These are phyloP conservation scores for Suillus paluster DNA, from an alignment of 768 basidiomycete species.

Conservation along the genomic window DNA sequence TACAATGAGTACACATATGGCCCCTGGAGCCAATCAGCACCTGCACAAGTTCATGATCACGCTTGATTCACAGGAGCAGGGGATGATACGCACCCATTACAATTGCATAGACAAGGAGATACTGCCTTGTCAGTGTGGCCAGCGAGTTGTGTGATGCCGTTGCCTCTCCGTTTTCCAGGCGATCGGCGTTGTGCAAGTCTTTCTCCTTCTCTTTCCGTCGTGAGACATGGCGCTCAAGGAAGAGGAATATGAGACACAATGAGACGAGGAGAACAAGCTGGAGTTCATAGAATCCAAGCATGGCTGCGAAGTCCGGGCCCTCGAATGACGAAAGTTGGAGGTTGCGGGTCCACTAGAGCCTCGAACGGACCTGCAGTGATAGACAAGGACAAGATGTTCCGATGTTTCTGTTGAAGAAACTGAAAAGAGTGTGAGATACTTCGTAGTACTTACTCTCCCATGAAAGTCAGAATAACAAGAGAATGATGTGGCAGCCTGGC, in stretches of 20 bases:
- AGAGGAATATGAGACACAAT: slow-evolving; percentile 39
- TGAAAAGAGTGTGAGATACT: not conserved
- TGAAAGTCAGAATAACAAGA: not conserved
- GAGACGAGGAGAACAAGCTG: slow-evolving; percentile 41
- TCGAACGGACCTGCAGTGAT: not conserved
- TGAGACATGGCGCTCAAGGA: slow-evolving; percentile 38
- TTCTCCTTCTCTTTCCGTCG: slow-evolving; percentile 28
- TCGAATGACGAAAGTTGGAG: not conserved
- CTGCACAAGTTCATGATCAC: slow-evolving; percentile 35
- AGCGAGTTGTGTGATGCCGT: slow-evolving; percentile 27
- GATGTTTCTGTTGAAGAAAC: not conserved
- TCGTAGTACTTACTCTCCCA: not conserved
- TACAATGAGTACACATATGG: slow-evolving; percentile 81
- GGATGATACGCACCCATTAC: slow-evolving; percentile 62
- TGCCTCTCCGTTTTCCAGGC: slow-evolving; percentile 36
- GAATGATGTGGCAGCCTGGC: not conserved
- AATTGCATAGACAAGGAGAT: slow-evolving; percentile 69
- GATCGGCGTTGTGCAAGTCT: slow-evolving; percentile 27
- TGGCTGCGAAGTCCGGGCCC: slow-evolving; percentile 12
- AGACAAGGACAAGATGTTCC: not conserved
- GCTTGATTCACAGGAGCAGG: not conserved
- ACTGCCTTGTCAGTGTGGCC: slow-evolving; percentile 48
- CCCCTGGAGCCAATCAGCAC: slow-evolving; percentile 81
- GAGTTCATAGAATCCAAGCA: slow-evolving; percentile 45
- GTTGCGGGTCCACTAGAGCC: not conserved